Base-by-base conservation (phyloP, 495 filamentous ascomycete genomes). In the Hypoxylon lenormandii region DNA sequence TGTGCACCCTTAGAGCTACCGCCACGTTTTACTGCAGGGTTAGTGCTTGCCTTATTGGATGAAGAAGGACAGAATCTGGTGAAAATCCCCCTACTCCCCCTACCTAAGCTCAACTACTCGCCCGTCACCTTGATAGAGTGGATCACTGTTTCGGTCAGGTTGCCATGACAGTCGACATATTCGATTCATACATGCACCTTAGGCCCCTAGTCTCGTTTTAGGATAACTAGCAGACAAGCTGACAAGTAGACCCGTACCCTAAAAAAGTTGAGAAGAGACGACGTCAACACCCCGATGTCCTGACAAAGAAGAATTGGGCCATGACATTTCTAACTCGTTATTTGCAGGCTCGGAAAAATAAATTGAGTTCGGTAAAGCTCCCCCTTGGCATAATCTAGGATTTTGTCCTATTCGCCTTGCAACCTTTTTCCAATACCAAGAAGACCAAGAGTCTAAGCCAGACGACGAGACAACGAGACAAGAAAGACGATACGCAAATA, bases 11-110 rank as follows among this genome's bases (percentile, higher is more conserved):
- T 36, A 57, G 53, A 69, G 70, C 64, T 72, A 3, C 21, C 42
- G 70, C 70, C 70, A 73, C 70, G 70, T 73, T 62, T 69, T 69
- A 46, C 58, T 60, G 59, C 59, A 64, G 54, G 58, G 37, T 48
- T 56, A 36, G 22, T 53, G 22, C 38, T 57, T 30, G 28, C 10
- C 23, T 23, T n/a, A 15, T 45, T 4, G 54, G 40, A 30, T 10
- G 16, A 13, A 28, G 7, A 33, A 28, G 13, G 22, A 1, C 8
- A 15, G 26, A 12, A 51, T 16, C 19, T 33, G 13, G 23, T 51
- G 46, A 21, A 21, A 55, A 16, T 43, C 33, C 42, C 54, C 6
- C 30, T 8, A 33, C 1, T 8, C 2, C 6, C 30, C 3, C 30
- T 33, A 33, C 30, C 30, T 28, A 28, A 28, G 3, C 26, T 28